Evolutionary conservation across 192 early-diverging fungal genomes (phyloP), one percentile per base, ranked within the genome.

Genomic region (Coemansia pectinata): DNA sequence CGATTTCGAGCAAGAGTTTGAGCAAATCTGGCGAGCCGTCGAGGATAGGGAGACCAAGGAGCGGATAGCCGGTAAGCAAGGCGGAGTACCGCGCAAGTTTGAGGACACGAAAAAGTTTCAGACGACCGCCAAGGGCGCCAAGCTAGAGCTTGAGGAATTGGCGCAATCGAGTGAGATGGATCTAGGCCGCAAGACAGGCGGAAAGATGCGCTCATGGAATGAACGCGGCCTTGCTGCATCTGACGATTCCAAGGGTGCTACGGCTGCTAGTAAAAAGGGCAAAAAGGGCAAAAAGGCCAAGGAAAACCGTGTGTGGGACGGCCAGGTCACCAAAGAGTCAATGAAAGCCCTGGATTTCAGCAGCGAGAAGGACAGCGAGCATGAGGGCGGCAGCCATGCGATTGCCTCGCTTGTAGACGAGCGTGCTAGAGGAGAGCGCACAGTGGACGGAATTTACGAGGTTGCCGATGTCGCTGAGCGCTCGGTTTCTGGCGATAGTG

Each of bases 21-120:
- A 91, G 45, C 84, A 81, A 12, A 71, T 93, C 57, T 73, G 89
- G 53, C 71, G 79, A 39, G 87, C 85, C 1, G 70, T 95, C 6
- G 94, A 95, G 78, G 87, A 89, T 12, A 87, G 91, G 44, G 86
- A 89, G 36, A 34, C 69, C 19, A 62, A 80, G 66, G 25, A 63
- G 19, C 64, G 77, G 55, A 69, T 87, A 42, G 8, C 59, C 11
- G 73, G 79, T 11, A 85, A 85, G 52, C 57, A 70, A 40, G 79
- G 73, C 11, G 59, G 59, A 4, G 86, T 85, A 41, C 94, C 94
- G 29, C 85, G 94, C 62, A 89, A 86, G 76, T 95, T 95, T 74
- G 89, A 94, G 58, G 81, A 94, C 5, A 93, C 94, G 3, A 89
- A 86, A 39, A 91, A 88, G 77, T 95, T 87, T 69, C 76, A 91